These are phyloP conservation scores for Trifolium pratense DNA, from an alignment of 306 rosid genomes.

Conservation along the genomic window DNA sequence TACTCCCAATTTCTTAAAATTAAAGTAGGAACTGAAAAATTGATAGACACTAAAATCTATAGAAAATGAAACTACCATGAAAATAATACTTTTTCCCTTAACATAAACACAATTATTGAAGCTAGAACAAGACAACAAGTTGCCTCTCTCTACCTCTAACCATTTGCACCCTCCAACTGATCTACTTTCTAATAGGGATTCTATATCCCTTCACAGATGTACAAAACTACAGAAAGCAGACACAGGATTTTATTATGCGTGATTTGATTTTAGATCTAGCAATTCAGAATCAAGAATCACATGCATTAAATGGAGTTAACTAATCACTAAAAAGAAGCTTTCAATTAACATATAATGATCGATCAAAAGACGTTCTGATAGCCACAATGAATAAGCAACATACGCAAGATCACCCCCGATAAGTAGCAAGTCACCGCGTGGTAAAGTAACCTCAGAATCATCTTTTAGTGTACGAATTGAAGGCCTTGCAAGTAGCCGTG, in stretches of 20 bases:
- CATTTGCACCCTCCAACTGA: conserved; percentile 2
- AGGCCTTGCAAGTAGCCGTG: conserved; percentile 92
- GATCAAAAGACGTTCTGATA: conserved; percentile 10
- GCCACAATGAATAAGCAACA: conserved; percentile 47
- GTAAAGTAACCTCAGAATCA: conserved; percentile 61
- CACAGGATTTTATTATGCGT: conserved; percentile 22
- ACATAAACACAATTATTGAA: background rate
- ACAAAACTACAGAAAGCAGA: background rate
- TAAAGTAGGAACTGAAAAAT: too few species aligned
- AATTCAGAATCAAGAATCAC: conserved; percentile 22
- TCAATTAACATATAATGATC: conserved; percentile 12
- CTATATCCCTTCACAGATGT: conserved; percentile 30
- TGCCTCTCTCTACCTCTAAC: background rate
- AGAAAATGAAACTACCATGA: too few species aligned
- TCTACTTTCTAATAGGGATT: background rate
- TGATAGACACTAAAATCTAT: too few species aligned
- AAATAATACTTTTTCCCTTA: background rate
- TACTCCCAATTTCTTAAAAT: too few species aligned
- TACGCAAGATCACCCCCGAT: conserved; percentile 99
- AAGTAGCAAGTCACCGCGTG: conserved; percentile 86
- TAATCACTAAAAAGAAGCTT: conserved; percentile 34
- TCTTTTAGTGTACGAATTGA: conserved; percentile 57
- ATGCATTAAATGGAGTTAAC: conserved; percentile 18
- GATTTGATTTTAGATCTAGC: conserved; percentile 26
- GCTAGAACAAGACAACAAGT: conserved; percentile 23